A percentile compares a stretch with the other conserved stretches of the same genome.
phyloP scores from a whole-genome alignment of 306 rosid genomes.

The Quercus engelmannii region DNA sequence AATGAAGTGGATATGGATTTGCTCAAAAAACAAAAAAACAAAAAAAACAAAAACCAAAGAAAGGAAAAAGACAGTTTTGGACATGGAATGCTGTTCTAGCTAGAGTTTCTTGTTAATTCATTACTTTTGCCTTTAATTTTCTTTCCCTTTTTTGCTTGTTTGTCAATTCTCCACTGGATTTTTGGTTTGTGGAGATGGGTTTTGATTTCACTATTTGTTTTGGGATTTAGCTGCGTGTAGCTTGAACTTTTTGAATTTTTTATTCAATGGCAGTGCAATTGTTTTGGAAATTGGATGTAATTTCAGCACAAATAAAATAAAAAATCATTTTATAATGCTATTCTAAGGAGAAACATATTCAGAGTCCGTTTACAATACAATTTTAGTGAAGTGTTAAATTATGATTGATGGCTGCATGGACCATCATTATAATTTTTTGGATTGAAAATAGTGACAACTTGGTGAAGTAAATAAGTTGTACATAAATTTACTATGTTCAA shows the following conservation, averaged over 20 bases:
- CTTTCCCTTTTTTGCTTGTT: background rate
- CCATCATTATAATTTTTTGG: too few relatives aligned
- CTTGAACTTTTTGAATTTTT: background rate
- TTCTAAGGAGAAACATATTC: too few relatives aligned
- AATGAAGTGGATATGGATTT: background rate
- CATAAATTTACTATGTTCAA: too few relatives aligned
- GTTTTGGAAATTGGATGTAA: background rate
- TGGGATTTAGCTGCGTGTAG: background rate
- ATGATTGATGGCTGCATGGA: too few relatives aligned
- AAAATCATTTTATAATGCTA: too few relatives aligned
- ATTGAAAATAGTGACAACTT: too few relatives aligned
- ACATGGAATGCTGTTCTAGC: background rate
- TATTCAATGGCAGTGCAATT: background rate
- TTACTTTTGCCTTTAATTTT: background rate
- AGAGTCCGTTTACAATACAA: too few relatives aligned
- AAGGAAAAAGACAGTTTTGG: background rate
- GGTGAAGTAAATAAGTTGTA: too few relatives aligned
- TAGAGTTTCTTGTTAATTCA: background rate
- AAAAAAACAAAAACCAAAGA: background rate
- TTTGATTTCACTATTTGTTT: background rate
- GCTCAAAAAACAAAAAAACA: background rate
- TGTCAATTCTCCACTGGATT: constrained; percentile 15
- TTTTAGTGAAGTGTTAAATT: too few relatives aligned
- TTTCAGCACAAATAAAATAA: background rate
- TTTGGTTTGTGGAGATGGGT: constrained; percentile 32